Conservation (phyloP, 768 basidiomycete species). For the Suillus ampliporus region DNA sequence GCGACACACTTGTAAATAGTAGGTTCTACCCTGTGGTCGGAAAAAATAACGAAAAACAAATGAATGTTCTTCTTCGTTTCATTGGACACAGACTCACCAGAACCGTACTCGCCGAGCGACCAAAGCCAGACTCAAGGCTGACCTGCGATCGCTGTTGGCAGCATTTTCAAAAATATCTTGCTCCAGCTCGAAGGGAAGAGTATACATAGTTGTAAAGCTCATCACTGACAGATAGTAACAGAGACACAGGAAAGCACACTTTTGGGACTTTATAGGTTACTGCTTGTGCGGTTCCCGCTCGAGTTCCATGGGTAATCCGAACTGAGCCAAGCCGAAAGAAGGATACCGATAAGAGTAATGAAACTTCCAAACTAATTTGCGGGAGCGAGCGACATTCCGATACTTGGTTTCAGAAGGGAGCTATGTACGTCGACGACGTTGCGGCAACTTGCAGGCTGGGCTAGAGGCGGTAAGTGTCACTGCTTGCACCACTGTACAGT, state of each 20-base stretch:
- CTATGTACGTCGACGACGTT: neutral
- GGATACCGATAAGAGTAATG: neutral
- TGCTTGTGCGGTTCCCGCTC: neutral
- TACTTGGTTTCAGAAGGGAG: neutral
- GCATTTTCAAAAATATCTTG: neutral
- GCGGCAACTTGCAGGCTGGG: neutral
- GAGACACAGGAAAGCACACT: neutral
- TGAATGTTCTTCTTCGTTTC: neutral
- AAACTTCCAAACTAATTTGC: neutral
- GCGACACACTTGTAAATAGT: neutral
- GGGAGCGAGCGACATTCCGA: neutral
- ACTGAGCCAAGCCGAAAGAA: neutral
- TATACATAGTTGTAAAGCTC: neutral
- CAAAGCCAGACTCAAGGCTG: neutral
- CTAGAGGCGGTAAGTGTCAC: neutral
- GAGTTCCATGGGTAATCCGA: neutral
- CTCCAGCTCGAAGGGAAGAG: conserved; percentile 8
- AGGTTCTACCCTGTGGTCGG: neutral
- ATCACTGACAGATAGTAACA: neutral
- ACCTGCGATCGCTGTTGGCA: neutral
- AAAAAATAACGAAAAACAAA: neutral
- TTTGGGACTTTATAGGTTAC: neutral
- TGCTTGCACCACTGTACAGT: too few species aligned
- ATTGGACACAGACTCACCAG: neutral
- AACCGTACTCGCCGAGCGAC: conserved; percentile 2